A percentile compares a stretch with the other conserved stretches of the same genome.
phyloP scores from a whole-genome alignment of 2,329 filamentous ascomycete genomes.

The Zymoseptoria crescenta region DNA sequence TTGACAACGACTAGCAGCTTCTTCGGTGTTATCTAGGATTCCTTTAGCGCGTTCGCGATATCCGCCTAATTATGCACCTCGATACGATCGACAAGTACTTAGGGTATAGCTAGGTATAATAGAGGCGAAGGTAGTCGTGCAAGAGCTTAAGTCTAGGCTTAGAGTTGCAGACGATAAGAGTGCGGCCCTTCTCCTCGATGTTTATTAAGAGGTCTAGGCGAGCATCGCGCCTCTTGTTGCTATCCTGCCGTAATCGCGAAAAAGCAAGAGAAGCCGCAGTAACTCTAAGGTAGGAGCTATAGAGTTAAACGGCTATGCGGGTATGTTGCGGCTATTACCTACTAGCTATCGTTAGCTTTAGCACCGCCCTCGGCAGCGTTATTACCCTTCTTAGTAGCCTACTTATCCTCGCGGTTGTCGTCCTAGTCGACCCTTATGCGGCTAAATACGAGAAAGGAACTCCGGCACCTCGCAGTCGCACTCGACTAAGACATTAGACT shows the following conservation, averaged over 20 bases:
- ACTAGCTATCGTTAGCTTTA: constrained; percentile 14
- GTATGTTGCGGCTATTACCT: not conserved
- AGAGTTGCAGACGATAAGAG: constrained; percentile 82
- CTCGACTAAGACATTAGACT: constrained; percentile 74
- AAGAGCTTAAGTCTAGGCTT: constrained; percentile 71
- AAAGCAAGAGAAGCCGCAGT: not conserved
- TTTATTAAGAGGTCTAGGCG: constrained; percentile 65
- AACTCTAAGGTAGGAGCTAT: not conserved
- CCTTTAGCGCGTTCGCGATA: too few species aligned
- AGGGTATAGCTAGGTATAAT: too few species aligned
- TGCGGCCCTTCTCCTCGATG: constrained; percentile 60
- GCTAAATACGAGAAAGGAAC: constrained; percentile 62
- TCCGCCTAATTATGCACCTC: too few species aligned
- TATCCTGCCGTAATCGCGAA: not conserved
- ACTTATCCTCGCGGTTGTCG: constrained; percentile 45
- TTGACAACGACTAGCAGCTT: too few species aligned
- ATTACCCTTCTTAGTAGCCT: constrained; percentile 6
- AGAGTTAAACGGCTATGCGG: not conserved
- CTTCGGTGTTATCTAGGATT: too few species aligned
- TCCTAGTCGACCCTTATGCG: constrained; percentile 51
- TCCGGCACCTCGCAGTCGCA: constrained; percentile 71
- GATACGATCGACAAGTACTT: too few species aligned
- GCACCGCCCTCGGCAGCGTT: constrained; percentile 10
- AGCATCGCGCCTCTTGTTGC: constrained; percentile 58
- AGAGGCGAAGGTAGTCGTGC: constrained; percentile 84